Base-by-base conservation (phyloP, 2,329 filamentous ascomycete species). In the Epicoccum nigrum region DNA sequence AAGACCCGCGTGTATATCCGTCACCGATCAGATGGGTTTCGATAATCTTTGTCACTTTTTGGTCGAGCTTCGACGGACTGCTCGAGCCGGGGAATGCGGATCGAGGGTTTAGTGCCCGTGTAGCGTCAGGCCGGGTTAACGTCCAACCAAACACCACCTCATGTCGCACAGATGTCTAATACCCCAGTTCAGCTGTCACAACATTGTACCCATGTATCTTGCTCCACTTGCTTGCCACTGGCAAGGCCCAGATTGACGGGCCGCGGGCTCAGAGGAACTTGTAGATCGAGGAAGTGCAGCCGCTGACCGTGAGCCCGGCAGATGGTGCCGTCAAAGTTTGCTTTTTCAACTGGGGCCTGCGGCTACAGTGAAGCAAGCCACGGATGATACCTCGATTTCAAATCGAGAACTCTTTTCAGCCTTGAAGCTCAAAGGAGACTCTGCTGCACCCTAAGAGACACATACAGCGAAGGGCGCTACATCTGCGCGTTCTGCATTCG, bases 401-500 rank as follows among this genome's bases (percentile, higher is more conserved):
- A 59, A 67, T 63, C 23, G 47, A 64, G 62, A 49, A 33, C 21
- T 30, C 41, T n/a, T 40, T 44, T 46, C 56, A 62, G 54, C 51
- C 41, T 56, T 45, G 53, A 33, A 17, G 43, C 45, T 53, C 25
- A 38, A 56, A 56, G 28, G 45, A 55, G 19, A 21, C 25, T 31
- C 32, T 48, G 51, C 54, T 47, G 34, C 49, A 23, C 27, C 38
- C 21, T 30, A 46, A 60, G 32, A 60, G 46, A 54, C 48, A 20
- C 32, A 40, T 28, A 21, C 38, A 30, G 45, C 20, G 16, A 37
- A 33, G 38, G 28, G 39, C 49, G 49, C 49, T 52, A 39, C 43
- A 41, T 39, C 50, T 51, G 63, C 64, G 68, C 63, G 64, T 65
- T 65, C 59, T 60, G 54, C 53, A 53, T 55, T 37, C 55, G 54